A percentile compares a stretch with the other conserved stretches of the same genome.
These are phyloP conservation scores for Exserohilum turcica DNA, from an alignment of 2,329 filamentous ascomycete species.

Conservation along the genomic window DNA sequence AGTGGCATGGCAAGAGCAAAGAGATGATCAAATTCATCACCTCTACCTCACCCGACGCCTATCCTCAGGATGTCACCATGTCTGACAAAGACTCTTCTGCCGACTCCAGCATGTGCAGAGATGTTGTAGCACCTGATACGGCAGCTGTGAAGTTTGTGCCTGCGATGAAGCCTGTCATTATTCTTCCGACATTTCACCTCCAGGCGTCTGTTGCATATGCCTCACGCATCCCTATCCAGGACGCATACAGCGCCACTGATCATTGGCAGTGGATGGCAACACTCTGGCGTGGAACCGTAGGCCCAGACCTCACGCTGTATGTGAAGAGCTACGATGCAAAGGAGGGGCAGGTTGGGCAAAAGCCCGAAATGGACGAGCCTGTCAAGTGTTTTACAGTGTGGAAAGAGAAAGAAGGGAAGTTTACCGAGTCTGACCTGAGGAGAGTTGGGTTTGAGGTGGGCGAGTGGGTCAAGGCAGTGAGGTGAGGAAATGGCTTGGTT, in stretches of 20 bases:
- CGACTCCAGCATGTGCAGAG: slow-evolving; percentile 17
- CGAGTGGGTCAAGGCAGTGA: slow-evolving; percentile 68
- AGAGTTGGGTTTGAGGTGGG: slow-evolving; percentile 85
- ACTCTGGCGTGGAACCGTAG: slow-evolving; percentile 84
- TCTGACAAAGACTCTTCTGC: slow-evolving; percentile 22
- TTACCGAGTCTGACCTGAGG: slow-evolving; percentile 63
- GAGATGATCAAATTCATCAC: slow-evolving; percentile 69
- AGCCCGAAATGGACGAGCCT: slow-evolving; percentile 50
- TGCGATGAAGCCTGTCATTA: slow-evolving; percentile 66
- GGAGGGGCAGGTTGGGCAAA: slow-evolving; percentile 37
- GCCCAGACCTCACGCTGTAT: slow-evolving; percentile 79
- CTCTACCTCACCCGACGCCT: slow-evolving; percentile 17
- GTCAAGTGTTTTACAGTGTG: slow-evolving; percentile 49
- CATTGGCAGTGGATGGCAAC: slow-evolving; percentile 99
- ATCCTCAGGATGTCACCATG: slow-evolving; percentile 4
- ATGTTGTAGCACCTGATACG: slow-evolving; percentile 21
- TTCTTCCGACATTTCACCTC: slow-evolving; percentile 81
- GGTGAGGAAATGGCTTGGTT: background rate
- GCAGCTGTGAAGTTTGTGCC: slow-evolving; percentile 5
- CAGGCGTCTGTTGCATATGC: slow-evolving; percentile 78
- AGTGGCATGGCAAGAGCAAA: slow-evolving; percentile 76
- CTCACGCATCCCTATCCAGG: slow-evolving; percentile 72
- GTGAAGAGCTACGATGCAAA: slow-evolving; percentile 51
- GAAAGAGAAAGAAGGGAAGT: slow-evolving; percentile 38
- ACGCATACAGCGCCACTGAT: slow-evolving; percentile 79